phyloP scores from a whole-genome alignment of 768 basidiomycete species.

The Suillus cothurnatus region DNA sequence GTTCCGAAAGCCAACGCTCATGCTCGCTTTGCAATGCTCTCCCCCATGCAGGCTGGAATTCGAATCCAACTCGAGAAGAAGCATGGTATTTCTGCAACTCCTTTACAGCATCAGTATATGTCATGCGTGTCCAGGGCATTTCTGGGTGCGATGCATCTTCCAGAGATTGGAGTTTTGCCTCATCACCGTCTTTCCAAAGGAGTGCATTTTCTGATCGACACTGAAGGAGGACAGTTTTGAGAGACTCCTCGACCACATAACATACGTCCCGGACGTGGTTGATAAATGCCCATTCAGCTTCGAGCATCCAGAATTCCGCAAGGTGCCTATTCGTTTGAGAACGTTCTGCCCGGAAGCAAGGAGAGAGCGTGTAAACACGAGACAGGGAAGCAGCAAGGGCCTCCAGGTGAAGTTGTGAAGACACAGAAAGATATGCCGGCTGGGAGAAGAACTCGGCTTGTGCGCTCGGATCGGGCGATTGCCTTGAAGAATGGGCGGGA shows the following conservation, averaged over 20 bases:
- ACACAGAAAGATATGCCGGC: conserved; percentile 88
- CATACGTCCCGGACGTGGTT: conserved; percentile 51
- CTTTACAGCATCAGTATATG: conserved; percentile 75
- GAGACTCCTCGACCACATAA: conserved; percentile 55
- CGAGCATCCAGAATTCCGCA: conserved; percentile 99
- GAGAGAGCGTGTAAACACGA: conserved; percentile 89
- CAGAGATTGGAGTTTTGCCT: conserved; percentile 35
- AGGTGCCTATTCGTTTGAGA: conserved; percentile 90
- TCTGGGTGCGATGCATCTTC: conserved; percentile 37
- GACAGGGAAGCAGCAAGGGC: conserved; percentile 75
- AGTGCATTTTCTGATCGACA: conserved; percentile 26
- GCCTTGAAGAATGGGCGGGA: conserved; percentile 18
- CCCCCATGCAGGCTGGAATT: conserved; percentile 67
- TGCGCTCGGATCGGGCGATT: conserved; percentile 16
- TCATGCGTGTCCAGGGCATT: conserved; percentile 66
- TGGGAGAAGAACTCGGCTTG: conserved; percentile 68
- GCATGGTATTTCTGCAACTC: conserved; percentile 47
- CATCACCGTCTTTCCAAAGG: conserved; percentile 45
- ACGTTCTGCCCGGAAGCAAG: conserved; percentile 93
- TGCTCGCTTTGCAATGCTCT: conserved; percentile 82
- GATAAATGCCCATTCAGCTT: conserved; percentile 85
- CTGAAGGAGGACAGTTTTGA: conserved; percentile 41
- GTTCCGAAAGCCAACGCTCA: conserved; percentile 86
- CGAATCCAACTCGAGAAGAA: conserved; percentile 43
- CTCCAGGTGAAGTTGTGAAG: conserved; percentile 95